Percentiles rank a stretch among this genome's conserved stretches.
These are phyloP conservation scores for Torulaspora quercuum DNA, from an alignment of 805 yeast species.

Conservation along the genomic window DNA sequence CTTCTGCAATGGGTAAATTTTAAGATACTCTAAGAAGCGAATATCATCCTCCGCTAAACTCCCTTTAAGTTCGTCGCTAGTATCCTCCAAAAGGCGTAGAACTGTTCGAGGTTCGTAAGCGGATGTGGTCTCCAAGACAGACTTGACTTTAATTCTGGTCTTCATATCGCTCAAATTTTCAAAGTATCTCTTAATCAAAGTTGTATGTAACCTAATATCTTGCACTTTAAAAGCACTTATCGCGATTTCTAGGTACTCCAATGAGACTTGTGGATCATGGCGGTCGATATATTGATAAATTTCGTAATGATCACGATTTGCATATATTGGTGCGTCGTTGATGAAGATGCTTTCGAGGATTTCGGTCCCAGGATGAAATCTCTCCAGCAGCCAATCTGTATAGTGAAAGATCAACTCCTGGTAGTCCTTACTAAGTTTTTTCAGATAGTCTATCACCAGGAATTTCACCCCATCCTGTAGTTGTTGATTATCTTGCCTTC, in stretches of 20 bases:
- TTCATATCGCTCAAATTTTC: conserved; percentile 21
- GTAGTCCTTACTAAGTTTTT: conserved; percentile 47
- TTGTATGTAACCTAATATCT: conserved; percentile 41
- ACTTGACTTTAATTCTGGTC: conserved; percentile 34
- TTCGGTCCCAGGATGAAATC: conserved; percentile 24
- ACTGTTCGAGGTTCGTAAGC: conserved; percentile 42
- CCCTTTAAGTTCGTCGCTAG: background rate
- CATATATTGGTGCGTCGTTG: conserved; percentile 59
- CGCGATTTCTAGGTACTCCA: conserved; percentile 52
- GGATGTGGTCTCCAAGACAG: conserved; percentile 36
- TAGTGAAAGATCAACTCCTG: conserved; percentile 56
- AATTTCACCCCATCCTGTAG: conserved; percentile 19
- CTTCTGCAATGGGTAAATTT: conserved; percentile 55
- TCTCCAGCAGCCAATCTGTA: conserved; percentile 45
- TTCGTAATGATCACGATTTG: conserved; percentile 49
- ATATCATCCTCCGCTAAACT: conserved; percentile 8
- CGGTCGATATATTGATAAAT: conserved; percentile 52
- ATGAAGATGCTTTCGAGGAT: conserved; percentile 55
- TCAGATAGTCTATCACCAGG: conserved; percentile 49
- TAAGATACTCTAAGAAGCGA: conserved; percentile 23
- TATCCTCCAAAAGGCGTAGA: conserved; percentile 24
- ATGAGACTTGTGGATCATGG: conserved; percentile 32
- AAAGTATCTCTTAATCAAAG: conserved; percentile 46
- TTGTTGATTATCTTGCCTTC: conserved; percentile 10
- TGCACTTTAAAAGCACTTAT: conserved; percentile 39